Evolutionary conservation across 345 rosid genomes (phyloP).

Genomic region (Eucalyptus marginata): DNA sequence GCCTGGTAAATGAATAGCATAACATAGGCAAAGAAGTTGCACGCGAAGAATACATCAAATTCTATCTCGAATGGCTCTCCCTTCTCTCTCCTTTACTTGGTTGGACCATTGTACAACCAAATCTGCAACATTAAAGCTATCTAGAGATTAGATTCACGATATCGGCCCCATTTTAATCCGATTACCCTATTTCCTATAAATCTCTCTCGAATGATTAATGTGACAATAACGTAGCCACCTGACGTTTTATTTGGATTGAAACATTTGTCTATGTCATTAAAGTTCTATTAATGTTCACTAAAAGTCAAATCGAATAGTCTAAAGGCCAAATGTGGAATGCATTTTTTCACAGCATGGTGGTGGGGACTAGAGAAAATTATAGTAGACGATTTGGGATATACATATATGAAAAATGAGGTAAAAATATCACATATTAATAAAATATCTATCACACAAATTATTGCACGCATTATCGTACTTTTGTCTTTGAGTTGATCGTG

Average conservation of each 20-base stretch:
- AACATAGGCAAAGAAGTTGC: neutral
- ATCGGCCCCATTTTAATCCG: neutral
- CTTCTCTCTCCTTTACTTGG: neutral
- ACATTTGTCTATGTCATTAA: too few relatives aligned
- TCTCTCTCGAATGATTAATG: neutral
- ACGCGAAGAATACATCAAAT: neutral
- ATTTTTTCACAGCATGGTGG: too few relatives aligned
- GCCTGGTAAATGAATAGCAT: neutral
- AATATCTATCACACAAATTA: too few relatives aligned
- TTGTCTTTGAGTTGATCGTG: too few relatives aligned
- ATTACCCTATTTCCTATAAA: neutral
- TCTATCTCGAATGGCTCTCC: neutral
- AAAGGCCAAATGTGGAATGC: too few relatives aligned
- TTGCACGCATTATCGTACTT: too few relatives aligned
- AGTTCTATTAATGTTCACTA: too few relatives aligned
- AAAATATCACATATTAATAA: too few relatives aligned
- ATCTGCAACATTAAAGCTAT: neutral
- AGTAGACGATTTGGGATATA: too few relatives aligned
- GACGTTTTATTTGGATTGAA: accelerated
- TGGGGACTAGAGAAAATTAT: too few relatives aligned
- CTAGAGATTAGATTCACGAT: accelerated
- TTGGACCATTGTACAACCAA: neutral
- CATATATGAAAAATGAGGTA: too few relatives aligned
- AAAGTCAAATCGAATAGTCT: too few relatives aligned
- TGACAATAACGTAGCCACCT: accelerated